Evolutionary conservation across 768 basidiomycete species (phyloP).

Genomic region (Hygrocybe coccinea): DNA sequence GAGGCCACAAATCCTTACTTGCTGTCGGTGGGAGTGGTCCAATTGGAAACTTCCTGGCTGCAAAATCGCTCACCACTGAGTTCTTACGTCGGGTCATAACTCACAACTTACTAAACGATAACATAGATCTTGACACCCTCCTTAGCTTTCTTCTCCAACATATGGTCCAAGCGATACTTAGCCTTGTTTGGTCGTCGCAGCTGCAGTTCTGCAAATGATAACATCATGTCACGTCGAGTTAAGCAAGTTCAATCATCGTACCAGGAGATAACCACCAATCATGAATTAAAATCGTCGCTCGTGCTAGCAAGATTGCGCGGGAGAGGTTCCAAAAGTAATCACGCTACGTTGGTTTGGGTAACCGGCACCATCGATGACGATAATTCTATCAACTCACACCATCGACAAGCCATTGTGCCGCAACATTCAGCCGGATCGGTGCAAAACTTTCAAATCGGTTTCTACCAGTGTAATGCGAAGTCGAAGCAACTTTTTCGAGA

Average conservation of each 20-base stretch:
- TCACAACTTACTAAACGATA: conserved; percentile 74
- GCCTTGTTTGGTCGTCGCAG: conserved; percentile 81
- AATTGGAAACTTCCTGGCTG: conserved; percentile 92
- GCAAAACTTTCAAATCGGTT: conserved; percentile 95
- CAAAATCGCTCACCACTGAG: conserved; percentile 9
- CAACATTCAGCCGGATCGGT: conserved; percentile 86
- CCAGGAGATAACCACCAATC: conserved; percentile 98
- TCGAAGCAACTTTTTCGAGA: conserved; percentile 70
- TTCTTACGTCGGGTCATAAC: not conserved
- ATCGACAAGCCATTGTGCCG: conserved; percentile 97
- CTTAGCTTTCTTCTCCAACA: conserved; percentile 86
- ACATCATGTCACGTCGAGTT: not conserved
- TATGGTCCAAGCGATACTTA: conserved; percentile 78
- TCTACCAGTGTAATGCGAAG: conserved; percentile 69
- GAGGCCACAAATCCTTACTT: conserved; percentile 44
- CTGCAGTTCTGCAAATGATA: conserved; percentile 54
- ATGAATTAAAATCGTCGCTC: conserved; percentile 88
- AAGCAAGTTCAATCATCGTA: conserved; percentile 22
- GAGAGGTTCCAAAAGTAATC: conserved; percentile 99
- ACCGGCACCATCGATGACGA: conserved; percentile 1
- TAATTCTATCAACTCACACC: conserved; percentile 53
- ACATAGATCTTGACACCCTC: conserved; percentile 96
- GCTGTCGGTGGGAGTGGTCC: conserved; percentile 93
- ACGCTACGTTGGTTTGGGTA: conserved; percentile 49
- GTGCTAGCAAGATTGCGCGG: conserved; percentile 83